These are phyloP conservation scores for Yamadazyma paraphyllophila DNA, from an alignment of 805 yeast species.

Conservation along the genomic window DNA sequence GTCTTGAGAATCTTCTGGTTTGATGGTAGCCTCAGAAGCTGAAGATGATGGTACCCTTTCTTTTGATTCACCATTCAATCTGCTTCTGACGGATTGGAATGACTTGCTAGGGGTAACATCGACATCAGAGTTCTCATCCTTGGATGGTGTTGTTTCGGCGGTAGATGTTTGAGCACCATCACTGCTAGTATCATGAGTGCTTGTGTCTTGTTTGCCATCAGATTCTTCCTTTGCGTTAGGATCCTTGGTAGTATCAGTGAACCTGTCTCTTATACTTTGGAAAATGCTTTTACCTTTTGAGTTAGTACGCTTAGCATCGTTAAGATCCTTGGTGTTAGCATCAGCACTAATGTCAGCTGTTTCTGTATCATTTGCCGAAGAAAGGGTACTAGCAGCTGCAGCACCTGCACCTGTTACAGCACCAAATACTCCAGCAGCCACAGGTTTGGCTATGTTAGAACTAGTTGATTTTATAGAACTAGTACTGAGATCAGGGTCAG, in stretches of 20 bases:
- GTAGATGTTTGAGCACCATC: slow-evolving; percentile 19
- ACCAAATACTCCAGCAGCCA: slow-evolving; percentile 7
- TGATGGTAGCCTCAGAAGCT: slow-evolving; percentile 13
- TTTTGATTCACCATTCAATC: slow-evolving; percentile 5
- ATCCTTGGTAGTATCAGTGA: slow-evolving; percentile 15
- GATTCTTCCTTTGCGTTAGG: slow-evolving; percentile 6
- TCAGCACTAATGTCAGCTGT: slow-evolving; percentile 1
- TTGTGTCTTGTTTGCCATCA: slow-evolving; percentile 8
- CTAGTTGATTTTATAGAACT: slow-evolving; percentile 6
- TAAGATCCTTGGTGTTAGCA: slow-evolving; percentile 11
- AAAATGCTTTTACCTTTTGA: slow-evolving; percentile 27
- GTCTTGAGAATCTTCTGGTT: slow-evolving; percentile 3
- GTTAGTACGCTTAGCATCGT: slow-evolving; percentile 12
- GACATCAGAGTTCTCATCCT: slow-evolving; percentile 16
- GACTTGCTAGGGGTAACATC: slow-evolving; percentile 13
- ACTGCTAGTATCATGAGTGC: slow-evolving; percentile 17
- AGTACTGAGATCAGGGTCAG: slow-evolving; percentile 6
- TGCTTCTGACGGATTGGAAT: slow-evolving; percentile 9
- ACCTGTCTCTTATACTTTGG: slow-evolving; percentile 32
- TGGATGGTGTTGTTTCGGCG: slow-evolving; percentile 33
- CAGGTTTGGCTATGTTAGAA: slow-evolving; percentile 6
- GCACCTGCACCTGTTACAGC: slow-evolving; percentile 6
- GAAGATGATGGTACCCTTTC: slow-evolving; percentile 13
- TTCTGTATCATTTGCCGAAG: neutral
- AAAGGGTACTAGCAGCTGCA: slow-evolving; percentile 1